Evolutionary conservation across 805 yeast genomes (phyloP).

Genomic region (Ogataea neopini): DNA sequence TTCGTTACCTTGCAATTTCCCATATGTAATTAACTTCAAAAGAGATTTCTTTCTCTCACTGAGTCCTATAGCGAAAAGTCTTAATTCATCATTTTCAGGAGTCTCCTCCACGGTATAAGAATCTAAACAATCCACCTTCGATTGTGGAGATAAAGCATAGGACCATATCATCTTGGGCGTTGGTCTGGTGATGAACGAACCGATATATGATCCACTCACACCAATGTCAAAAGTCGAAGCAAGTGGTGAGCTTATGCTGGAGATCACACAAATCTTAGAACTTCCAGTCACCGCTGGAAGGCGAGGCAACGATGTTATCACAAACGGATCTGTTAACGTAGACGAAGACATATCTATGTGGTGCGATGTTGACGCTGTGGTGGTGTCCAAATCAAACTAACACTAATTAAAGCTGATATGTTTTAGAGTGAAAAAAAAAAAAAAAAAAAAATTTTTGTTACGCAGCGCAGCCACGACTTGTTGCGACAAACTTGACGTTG

Average conservation of each 20-base stretch:
- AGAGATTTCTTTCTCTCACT: conserved; percentile 37
- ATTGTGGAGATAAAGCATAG: conserved; percentile 50
- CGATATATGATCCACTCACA: conserved; percentile 54
- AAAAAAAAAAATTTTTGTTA: conserved; percentile 6
- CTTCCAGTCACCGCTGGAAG: conserved; percentile 27
- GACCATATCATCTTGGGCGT: conserved; percentile 61
- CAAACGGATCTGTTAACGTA: conserved; percentile 32
- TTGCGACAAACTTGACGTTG: conserved; percentile 7
- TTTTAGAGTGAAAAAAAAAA: background rate
- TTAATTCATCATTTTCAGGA: conserved; percentile 20
- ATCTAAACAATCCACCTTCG: conserved; percentile 45
- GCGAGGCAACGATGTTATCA: conserved; percentile 36
- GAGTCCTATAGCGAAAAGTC: conserved; percentile 35
- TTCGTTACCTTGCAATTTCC: conserved; percentile 17
- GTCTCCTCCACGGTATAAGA: conserved; percentile 27
- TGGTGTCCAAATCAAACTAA: background rate
- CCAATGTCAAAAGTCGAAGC: conserved; percentile 47
- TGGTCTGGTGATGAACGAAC: conserved; percentile 53
- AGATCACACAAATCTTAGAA: conserved; percentile 27
- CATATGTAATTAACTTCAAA: conserved; percentile 31
- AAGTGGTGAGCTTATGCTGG: conserved; percentile 31
- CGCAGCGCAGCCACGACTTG: conserved; percentile 8
- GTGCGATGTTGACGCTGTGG: background rate
- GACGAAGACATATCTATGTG: conserved; percentile 2
- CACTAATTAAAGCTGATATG: background rate